A percentile compares a stretch with the other conserved stretches of the same genome.
phyloP scores from a whole-genome alignment of 306 rosid species.

The Mucuna pruriens region DNA sequence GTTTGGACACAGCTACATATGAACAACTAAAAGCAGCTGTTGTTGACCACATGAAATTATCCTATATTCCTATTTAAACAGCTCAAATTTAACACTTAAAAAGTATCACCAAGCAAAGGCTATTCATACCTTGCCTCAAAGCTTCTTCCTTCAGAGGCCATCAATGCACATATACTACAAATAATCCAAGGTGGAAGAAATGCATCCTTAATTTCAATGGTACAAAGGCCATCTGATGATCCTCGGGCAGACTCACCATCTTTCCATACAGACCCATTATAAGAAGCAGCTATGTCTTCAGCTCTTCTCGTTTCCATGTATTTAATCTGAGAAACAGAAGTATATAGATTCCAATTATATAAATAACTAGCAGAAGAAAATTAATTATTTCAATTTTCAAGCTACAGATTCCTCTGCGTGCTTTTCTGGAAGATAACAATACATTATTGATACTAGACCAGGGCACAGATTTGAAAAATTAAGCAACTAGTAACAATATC shows the following conservation, averaged over 20 bases:
- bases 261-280: slow-evolving; percentile 48
- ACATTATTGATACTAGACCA: neutral
- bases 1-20: neutral
- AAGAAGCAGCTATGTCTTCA: slow-evolving; percentile 56
- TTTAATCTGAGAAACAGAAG: slow-evolving; percentile 57
- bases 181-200: slow-evolving; percentile 91
- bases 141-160: slow-evolving; percentile 77
- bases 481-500: neutral
- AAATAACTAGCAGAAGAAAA: slow-evolving; percentile 24
- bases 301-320: slow-evolving; percentile 78
- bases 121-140: slow-evolving; percentile 88
- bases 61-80: slow-evolving; percentile 17
- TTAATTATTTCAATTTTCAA: neutral
- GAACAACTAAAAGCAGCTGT: neutral
- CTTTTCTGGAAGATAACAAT: neutral
- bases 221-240: slow-evolving; percentile 53
- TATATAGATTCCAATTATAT: slow-evolving; percentile 20
- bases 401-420: neutral
- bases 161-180: slow-evolving; percentile 55
- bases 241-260: slow-evolving; percentile 51
- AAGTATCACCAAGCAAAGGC: slow-evolving; percentile 19
- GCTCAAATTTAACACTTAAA: slow-evolving; percentile 2
- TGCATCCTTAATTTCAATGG: slow-evolving; percentile 80
- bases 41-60: neutral
- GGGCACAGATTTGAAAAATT: neutral